Conservation (phyloP, 768 basidiomycete genomes). For the Hericium alpestre region DNA sequence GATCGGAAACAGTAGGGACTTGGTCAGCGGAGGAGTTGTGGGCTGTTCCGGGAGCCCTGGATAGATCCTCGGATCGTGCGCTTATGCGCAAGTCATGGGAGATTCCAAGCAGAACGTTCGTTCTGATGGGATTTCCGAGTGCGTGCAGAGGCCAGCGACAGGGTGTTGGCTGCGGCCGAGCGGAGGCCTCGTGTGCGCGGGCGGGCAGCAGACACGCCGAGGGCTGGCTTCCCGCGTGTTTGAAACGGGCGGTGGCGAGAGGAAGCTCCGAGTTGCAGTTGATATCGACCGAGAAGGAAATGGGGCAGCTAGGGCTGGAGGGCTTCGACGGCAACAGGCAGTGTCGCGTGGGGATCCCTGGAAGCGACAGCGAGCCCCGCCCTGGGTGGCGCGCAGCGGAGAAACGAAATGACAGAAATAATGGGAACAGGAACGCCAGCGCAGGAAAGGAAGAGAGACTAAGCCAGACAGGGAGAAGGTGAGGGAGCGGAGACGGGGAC, state of each 20-base stretch:
- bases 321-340: too few relatives aligned
- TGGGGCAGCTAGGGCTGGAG: not conserved
- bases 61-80: conserved; percentile 5
- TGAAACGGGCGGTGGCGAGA: not conserved
- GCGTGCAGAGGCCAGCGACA: not conserved
- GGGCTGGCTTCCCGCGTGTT: not conserved
- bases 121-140: conserved; percentile 5
- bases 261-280: not conserved
- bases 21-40: conserved; percentile 6
- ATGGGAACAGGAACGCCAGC: not conserved
- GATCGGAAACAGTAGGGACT: not conserved
- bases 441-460: not conserved
- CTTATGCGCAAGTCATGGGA: conserved; percentile 7
- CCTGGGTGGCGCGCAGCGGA: not conserved
- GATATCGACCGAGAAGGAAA: not conserved
- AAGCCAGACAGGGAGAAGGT: not conserved
- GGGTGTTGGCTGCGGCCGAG: not conserved
- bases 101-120: conserved; percentile 11
- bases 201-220: not conserved
- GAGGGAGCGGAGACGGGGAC: not conserved
- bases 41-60: conserved; percentile 11
- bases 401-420: not conserved
- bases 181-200: not conserved
- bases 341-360: not conserved
- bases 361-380: not conserved